These are phyloP conservation scores for Pestalotiopsis sp. DNA, from an alignment of 2,329 filamentous ascomycete species.

Conservation along the genomic window DNA sequence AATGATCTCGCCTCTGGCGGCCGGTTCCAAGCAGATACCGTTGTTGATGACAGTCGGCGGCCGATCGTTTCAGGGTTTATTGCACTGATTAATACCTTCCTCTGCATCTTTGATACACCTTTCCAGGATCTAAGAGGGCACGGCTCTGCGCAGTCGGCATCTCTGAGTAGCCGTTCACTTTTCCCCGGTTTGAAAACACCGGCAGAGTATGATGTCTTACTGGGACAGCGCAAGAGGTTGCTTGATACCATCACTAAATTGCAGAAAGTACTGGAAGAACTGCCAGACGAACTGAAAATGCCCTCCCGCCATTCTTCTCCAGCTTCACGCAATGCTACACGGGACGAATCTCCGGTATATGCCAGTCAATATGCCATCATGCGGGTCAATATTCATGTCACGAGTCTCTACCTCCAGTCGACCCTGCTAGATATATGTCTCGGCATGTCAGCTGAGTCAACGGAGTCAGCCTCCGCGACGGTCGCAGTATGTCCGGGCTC, in stretches of 20 bases:
- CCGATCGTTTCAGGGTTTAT: slow-evolving; percentile 22
- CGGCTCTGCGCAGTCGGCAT: background rate
- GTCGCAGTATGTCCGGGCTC: background rate
- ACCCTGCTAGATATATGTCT: slow-evolving; percentile 22
- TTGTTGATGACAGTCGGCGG: background rate
- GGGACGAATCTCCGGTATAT: background rate
- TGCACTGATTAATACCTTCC: slow-evolving; percentile 21
- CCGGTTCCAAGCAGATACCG: background rate
- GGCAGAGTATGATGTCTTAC: background rate
- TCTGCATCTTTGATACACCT: slow-evolving; percentile 6
- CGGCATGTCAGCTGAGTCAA: slow-evolving; percentile 1
- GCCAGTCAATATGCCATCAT: slow-evolving; percentile 21
- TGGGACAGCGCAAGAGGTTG: background rate
- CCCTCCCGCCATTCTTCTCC: background rate
- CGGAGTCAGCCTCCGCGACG: background rate
- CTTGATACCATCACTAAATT: background rate
- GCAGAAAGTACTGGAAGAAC: background rate
- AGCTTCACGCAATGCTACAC: background rate
- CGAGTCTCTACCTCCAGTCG: slow-evolving; percentile 24
- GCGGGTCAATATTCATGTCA: slow-evolving; percentile 26
- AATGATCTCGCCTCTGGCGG: slow-evolving; percentile 4
- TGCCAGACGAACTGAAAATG: background rate
- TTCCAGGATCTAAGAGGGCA: background rate
- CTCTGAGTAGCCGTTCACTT: background rate
- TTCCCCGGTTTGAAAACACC: background rate